These are phyloP conservation scores for Aegle marmelos DNA, from an alignment of 345 rosid genomes.

Conservation along the genomic window DNA sequence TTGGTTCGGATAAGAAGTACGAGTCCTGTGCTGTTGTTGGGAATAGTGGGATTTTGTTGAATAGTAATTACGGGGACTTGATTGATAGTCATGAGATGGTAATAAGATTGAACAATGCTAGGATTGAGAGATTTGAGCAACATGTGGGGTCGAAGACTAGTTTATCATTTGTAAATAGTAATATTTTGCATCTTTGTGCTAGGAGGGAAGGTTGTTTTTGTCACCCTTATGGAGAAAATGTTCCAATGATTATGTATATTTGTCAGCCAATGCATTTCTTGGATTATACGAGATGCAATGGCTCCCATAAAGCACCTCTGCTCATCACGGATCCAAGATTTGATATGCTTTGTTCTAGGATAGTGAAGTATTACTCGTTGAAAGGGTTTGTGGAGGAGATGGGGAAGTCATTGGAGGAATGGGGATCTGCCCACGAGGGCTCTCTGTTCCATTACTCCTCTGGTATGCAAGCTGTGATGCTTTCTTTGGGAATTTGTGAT, in stretches of 20 bases:
- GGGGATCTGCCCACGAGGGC: slow-evolving; percentile 70
- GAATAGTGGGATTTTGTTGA: slow-evolving; percentile 78
- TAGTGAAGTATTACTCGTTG: slow-evolving; percentile 80
- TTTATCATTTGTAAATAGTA: slow-evolving; percentile 82
- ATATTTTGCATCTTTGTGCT: slow-evolving; percentile 72
- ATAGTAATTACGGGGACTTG: slow-evolving; percentile 45
- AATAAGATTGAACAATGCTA: slow-evolving; percentile 84
- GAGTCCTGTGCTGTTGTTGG: slow-evolving; percentile 91
- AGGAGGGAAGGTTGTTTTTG: slow-evolving; percentile 65
- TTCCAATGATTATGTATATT: slow-evolving; percentile 74
- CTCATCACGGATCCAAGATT: slow-evolving; percentile 78
- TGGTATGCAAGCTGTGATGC: slow-evolving; percentile 89
- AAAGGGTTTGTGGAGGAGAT: slow-evolving; percentile 56
- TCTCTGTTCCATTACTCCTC: slow-evolving; percentile 88
- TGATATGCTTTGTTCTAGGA: slow-evolving; percentile 67
- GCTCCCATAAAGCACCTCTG: slow-evolving; percentile 53
- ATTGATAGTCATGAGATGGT: slow-evolving; percentile 87
- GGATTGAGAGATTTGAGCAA: slow-evolving; percentile 43
- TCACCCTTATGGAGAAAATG: slow-evolving; percentile 71
- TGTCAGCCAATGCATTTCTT: slow-evolving; percentile 84
- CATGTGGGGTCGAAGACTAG: slow-evolving; percentile 72
- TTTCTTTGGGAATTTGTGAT: slow-evolving; percentile 74
- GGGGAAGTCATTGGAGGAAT: slow-evolving; percentile 47
- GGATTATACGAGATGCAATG: slow-evolving; percentile 72
- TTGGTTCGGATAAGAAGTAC: slow-evolving; percentile 37